Evolutionary conservation across 2,329 filamentous ascomycete genomes (phyloP).

Genomic region (Leptodontidium sp.): DNA sequence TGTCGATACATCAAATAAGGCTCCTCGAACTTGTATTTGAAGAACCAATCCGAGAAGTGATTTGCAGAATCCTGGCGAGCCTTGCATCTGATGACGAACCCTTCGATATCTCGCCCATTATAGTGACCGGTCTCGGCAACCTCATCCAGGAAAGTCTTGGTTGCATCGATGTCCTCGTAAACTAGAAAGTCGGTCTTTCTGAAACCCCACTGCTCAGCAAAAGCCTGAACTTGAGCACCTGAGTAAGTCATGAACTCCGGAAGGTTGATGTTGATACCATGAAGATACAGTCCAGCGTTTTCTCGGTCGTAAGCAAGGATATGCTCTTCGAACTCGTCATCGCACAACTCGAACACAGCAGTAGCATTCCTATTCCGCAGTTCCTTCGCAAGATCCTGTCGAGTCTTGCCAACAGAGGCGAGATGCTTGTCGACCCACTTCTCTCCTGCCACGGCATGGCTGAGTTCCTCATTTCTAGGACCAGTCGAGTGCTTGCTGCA

Average conservation of each 20-base stretch:
- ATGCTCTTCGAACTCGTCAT: conserved; percentile 96
- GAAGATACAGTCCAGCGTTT: conserved; percentile 88
- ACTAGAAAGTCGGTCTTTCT: conserved; percentile 83
- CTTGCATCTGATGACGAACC: conserved; percentile 94
- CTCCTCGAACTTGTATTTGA: conserved; percentile 99
- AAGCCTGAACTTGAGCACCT: conserved; percentile 82
- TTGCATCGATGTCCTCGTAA: conserved; percentile 76
- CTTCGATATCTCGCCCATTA: conserved; percentile 91
- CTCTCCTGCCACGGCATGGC: conserved; percentile 87
- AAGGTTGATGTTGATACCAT: conserved; percentile 96
- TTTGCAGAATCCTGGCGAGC: conserved; percentile 56
- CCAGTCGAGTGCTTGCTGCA: conserved; percentile 99
- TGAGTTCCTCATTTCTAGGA: conserved; percentile 69
- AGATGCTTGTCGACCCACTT: conserved; percentile 83
- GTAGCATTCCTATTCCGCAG: conserved; percentile 86
- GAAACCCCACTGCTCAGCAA: conserved; percentile 94
- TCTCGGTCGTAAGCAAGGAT: conserved; percentile 88
- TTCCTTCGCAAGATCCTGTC: conserved; percentile 78
- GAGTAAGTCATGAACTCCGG: conserved; percentile 90
- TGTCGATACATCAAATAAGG: conserved; percentile 98
- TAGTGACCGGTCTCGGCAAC: conserved; percentile 90
- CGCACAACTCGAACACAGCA: conserved; percentile 93
- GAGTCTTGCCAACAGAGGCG: conserved; percentile 76
- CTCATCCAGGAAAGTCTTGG: conserved; percentile 82
- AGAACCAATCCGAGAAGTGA: conserved; percentile 93